Evolutionary conservation across 2,329 filamentous ascomycete species (phyloP), one percentile per base, ranked within the genome.

Genomic region (Pezicula rhizophila): DNA sequence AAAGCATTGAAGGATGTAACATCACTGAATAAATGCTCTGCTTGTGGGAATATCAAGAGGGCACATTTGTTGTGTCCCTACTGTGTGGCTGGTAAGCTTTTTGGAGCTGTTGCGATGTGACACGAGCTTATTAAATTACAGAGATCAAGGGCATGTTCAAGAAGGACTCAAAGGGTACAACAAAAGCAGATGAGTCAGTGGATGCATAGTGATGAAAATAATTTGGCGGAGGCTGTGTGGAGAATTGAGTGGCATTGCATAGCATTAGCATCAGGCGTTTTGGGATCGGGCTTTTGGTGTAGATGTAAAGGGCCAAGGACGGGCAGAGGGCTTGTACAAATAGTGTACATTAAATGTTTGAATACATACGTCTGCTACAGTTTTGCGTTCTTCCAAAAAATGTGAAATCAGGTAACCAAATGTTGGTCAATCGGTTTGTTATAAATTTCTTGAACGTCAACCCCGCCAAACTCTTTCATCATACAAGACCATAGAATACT

Each of bases 1-100:
- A 99, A 99, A 73, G 92, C 84, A 40, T 70, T 99, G 60, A 88
- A 96, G 72, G 93, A 99, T 66, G 83, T 95, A 50, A 93, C 86
- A 55, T 80, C 81, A 47, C 71, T 99, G 59, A 95, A 90, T 72
- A 88, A 82, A 64, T 99, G 93, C 66, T 87, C 92, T 0, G 88
- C 84, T 12, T 99, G 93, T 62, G 95, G 93, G 43, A 80, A 86
- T 64, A 73, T 82, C 23, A 99, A 99, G 76, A 84, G 89, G 65
- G 85, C 89, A 63, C 93, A 99, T 72, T 74, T 90, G 33, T 68
- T 99, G 56, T 99, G 93, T 68, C 84, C 89, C 17, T 83, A 87
- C 63, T 99, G 93, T 68, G 84, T 95, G 53, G 75, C 80, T 67
- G 86, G 91, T 95, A 78, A 62, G 83, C 71, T 47, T 42, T 18